Percentiles rank a stretch among this genome's conserved stretches.
Conservation (phyloP, 2,329 filamentous ascomycete genomes). For the Allantophomopsis cytisporea region DNA sequence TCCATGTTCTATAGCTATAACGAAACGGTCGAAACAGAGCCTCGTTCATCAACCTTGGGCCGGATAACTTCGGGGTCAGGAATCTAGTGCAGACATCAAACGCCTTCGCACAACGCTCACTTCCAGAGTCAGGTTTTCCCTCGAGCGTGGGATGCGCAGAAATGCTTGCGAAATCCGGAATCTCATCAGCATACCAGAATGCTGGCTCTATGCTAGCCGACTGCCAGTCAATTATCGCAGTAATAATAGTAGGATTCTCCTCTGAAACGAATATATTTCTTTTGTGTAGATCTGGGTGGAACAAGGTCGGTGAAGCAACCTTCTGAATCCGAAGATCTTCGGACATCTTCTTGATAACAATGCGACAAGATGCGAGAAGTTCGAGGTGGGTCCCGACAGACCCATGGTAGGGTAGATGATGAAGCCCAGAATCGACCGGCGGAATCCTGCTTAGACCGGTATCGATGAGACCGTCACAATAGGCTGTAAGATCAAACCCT, state of each 20-base stretch:
- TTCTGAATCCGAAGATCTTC: conserved; percentile 13
- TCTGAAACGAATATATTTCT: conserved; percentile 25
- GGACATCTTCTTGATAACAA: conserved; percentile 16
- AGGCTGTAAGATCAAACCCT: conserved; percentile 20
- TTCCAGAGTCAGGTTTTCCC: conserved; percentile 7
- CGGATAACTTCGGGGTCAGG: conserved; percentile 15
- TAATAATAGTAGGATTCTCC: conserved; percentile 20
- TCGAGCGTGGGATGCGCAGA: conserved; percentile 7
- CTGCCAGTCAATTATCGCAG: conserved; percentile 26
- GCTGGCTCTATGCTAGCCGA: conserved; percentile 21
- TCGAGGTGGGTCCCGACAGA: conserved; percentile 16
- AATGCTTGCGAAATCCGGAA: conserved; percentile 22
- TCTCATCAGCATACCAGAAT: conserved; percentile 21
- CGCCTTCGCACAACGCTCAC: conserved; percentile 17
- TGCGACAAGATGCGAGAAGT: conserved; percentile 16
- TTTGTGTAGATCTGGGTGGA: conserved; percentile 23
- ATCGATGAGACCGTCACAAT: conserved; percentile 22
- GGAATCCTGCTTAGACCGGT: conserved; percentile 20
- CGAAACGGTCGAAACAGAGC: conserved; percentile 21
- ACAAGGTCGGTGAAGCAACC: conserved; percentile 16
- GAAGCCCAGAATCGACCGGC: conserved; percentile 1
- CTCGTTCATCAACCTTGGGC: conserved; percentile 19
- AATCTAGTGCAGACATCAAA: conserved; percentile 17
- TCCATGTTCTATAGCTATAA: conserved; percentile 24
- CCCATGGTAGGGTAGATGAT: conserved; percentile 17